Percentiles rank a stretch among this genome's conserved stretches.
Conservation (phyloP, 305 asterid genomes). For the Fraxinus velutina region DNA sequence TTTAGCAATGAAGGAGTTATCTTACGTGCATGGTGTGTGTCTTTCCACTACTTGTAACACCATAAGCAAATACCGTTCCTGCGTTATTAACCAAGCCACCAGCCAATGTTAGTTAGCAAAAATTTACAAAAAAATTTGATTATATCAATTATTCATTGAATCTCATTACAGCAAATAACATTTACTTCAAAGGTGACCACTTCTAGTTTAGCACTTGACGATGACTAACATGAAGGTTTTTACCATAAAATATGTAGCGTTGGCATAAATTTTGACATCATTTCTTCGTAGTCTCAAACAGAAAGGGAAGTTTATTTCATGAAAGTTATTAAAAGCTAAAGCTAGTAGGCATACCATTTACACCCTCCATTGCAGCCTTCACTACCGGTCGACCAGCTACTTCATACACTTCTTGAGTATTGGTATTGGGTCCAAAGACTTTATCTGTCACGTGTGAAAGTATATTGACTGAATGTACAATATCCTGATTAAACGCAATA, state of each 20-base stretch:
- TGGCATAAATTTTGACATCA: neutral
- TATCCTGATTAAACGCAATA: constrained; percentile 16
- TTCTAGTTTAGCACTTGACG: constrained; percentile 3
- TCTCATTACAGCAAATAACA: constrained; percentile 13
- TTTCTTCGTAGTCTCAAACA: constrained; percentile 1
- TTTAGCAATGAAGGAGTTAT: constrained; percentile 22
- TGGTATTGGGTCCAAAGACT: constrained; percentile 78
- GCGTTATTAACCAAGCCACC: constrained; percentile 33
- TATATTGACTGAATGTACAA: constrained; percentile 8
- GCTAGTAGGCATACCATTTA: constrained; percentile 62
- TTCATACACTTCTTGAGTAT: constrained; percentile 85
- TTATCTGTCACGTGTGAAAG: constrained; percentile 51
- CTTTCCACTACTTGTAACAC: constrained; percentile 99
- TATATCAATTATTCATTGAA: neutral
- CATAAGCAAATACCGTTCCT: constrained; percentile 99
- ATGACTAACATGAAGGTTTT: constrained; percentile 19
- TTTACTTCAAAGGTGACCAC: constrained; percentile 4
- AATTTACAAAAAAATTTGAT: neutral
- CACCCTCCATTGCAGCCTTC: constrained; percentile 96
- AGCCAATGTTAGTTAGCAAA: constrained; percentile 20
- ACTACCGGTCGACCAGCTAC: constrained; percentile 96
- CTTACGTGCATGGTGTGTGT: constrained; percentile 99
- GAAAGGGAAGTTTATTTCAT: constrained; percentile 2
- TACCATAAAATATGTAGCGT: constrained; percentile 16
- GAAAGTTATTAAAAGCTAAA: constrained; percentile 4